Conservation (phyloP, 208 protist genomes). For the Leishmania amazonensis region DNA sequence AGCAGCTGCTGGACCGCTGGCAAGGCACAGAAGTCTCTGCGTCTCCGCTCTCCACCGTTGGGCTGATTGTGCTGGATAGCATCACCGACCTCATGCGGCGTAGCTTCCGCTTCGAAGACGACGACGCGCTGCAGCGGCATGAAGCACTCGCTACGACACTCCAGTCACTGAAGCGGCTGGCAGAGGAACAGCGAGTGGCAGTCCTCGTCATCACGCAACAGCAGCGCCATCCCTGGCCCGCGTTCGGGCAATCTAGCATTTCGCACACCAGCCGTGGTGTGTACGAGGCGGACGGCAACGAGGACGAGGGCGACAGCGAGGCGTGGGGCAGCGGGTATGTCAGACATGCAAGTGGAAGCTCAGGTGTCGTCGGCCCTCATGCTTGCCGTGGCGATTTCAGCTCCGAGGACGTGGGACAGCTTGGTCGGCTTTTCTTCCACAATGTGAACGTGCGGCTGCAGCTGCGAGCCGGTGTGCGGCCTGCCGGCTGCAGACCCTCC, state of each 20-base stretch:
- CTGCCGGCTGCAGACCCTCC: background rate
- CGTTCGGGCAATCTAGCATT: background rate
- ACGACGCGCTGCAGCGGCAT: conserved; percentile 49
- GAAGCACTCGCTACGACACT: conserved; percentile 42
- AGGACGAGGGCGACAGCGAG: background rate
- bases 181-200: conserved; percentile 34
- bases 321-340: background rate
- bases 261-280: background rate
- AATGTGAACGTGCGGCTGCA: conserved; percentile 72
- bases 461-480: conserved; percentile 19
- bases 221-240: conserved; percentile 3
- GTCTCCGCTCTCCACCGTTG: conserved; percentile 6
- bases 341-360: background rate
- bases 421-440: conserved; percentile 70
- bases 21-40: background rate
- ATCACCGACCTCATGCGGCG: conserved; percentile 49
- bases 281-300: background rate
- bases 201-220: conserved; percentile 59
- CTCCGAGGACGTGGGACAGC: conserved; percentile 17
- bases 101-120: conserved; percentile 39
- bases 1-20: conserved; percentile 21
- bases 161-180: conserved; percentile 57
- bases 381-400: background rate
- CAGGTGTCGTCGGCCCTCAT: background rate
- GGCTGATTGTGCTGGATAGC: conserved; percentile 68